Evolutionary conservation across 331 rosid species (phyloP), one percentile per base, ranked within the genome.

Genomic region (Malus hybrid): DNA sequence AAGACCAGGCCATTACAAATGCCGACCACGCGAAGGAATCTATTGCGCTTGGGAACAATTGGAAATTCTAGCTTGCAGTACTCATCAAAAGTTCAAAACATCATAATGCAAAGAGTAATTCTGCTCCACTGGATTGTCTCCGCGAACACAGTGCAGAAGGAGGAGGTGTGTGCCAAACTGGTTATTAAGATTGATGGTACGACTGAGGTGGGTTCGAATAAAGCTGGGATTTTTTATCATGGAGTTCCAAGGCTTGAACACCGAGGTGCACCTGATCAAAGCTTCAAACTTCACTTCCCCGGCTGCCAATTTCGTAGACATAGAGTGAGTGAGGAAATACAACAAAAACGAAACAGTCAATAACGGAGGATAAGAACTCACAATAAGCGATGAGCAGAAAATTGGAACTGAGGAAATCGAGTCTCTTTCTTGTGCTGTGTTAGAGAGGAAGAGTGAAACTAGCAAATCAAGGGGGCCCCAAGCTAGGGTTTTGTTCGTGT

Each of bases 201-300:
- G 28, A 15, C 12, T 71, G 6, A 56, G 77, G 29, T 72, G 82
- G 53, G 52, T 18, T 34, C 55, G 24, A 80, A 79, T 79, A 70
- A 83, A 79, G 61, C 42, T 55, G 2, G 74, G 66, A 26, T 20
- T 11, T 19, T 18, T 39, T 63, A 83, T 76, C 56, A 76, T 63
- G 1, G 73, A 61, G 7, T 39, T 73, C 86, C 86, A 83, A 16
- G 77, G 26, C 6, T 79, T 76, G 79, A 44, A 79, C 4, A 83
- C 81, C 0, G 6, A 3, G 42, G 62, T 76, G 74, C 34, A 76
- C 68, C 22, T 63, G 18, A 83, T 19, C 4, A 79, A 65, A 61
- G 71, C 58, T 19, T 79, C 24, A 24, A 24, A 24, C 24, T 33
- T 29, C 33, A 30, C 33, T 30, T 30, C 33, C 33, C 33, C 33